phyloP scores from a whole-genome alignment of 2,329 filamentous ascomycete genomes.

The Decorospora gaudefroyi region DNA sequence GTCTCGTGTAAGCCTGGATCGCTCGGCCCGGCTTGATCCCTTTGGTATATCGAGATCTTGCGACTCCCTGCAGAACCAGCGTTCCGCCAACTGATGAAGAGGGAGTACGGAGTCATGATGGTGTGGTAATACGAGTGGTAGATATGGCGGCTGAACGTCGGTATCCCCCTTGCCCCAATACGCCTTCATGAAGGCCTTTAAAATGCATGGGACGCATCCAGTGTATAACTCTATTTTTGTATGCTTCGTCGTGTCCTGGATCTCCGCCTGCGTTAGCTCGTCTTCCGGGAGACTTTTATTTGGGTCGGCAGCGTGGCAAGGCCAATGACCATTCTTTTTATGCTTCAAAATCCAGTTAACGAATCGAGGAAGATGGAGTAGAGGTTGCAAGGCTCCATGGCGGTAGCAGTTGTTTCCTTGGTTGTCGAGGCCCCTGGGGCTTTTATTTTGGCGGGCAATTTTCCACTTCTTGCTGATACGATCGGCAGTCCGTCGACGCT shows the following conservation, averaged over 20 bases:
- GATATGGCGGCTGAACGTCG: neutral
- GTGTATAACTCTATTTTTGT: neutral
- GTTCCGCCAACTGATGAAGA: neutral
- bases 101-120: neutral
- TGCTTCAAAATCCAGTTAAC: conserved; percentile 13
- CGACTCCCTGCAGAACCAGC: neutral
- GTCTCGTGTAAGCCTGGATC: neutral
- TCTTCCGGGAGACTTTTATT: neutral
- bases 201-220: conserved; percentile 11
- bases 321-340: conserved; percentile 2
- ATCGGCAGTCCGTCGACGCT: neutral
- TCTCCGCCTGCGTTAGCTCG: neutral
- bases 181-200: conserved; percentile 5
- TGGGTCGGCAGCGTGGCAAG: neutral
- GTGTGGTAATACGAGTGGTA: neutral
- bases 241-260: neutral
- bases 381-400: conserved; percentile 8
- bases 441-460: neutral
- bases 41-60: neutral
- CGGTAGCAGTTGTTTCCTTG: conserved; percentile 5
- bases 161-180: conserved; percentile 6
- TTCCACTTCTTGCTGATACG: neutral
- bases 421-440: conserved; percentile 6
- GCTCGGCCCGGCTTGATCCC: too few relatives aligned
- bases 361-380: conserved; percentile 12